Conservation (phyloP, 139 green algal genomes). For the Closterium sp. region DNA sequence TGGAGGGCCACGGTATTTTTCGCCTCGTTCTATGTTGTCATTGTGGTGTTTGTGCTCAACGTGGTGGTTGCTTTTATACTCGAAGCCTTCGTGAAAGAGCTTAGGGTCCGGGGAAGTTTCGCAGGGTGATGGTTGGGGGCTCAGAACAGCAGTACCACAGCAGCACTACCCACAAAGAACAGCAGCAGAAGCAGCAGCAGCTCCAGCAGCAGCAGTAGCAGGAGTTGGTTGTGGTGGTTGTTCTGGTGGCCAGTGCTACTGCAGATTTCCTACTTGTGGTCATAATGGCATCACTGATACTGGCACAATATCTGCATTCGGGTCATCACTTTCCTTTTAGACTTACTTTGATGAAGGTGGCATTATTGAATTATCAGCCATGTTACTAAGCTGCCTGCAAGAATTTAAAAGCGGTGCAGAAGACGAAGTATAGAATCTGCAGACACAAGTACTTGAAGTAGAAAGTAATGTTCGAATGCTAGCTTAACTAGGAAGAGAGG, state of each 20-base stretch:
- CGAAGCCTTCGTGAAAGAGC: conserved; percentile 17
- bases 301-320: background rate
- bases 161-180: background rate
- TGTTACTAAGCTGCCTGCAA: too few species aligned
- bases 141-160: background rate
- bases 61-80: conserved; percentile 20
- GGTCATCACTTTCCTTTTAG: background rate
- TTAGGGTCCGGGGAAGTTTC: background rate
- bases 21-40: conserved; percentile 12
- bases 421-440: too few species aligned
- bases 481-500: too few species aligned
- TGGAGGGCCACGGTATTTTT: background rate
- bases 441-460: too few species aligned
- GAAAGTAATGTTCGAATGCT: too few species aligned
- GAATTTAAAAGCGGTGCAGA: too few species aligned
- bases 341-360: too few species aligned
- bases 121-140: background rate
- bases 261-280: background rate
- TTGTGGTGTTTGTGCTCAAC: conserved; percentile 22
- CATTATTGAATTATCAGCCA: too few species aligned
- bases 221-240: background rate
- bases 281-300: background rate
- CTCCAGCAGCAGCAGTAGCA: background rate
- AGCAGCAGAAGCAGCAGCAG: background rate
- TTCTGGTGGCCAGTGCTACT: background rate